Conservation (phyloP, 371 early-diverging fungal genomes). For the Lichtheimia corymbifera region DNA sequence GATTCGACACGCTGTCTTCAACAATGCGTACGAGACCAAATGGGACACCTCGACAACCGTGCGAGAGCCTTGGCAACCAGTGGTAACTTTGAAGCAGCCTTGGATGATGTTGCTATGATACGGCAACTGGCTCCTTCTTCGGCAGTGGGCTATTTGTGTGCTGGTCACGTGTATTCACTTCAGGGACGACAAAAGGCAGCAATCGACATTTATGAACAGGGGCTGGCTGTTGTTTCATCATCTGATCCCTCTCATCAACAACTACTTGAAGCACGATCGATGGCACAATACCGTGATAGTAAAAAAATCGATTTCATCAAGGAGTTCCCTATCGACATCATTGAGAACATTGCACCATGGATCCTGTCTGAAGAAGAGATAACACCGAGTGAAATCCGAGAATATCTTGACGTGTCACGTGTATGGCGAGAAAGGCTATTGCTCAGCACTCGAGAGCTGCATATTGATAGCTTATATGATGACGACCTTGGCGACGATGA, state of each 20-base stretch:
- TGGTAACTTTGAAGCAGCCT: neutral
- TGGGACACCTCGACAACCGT: neutral
- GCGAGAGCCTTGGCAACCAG: neutral
- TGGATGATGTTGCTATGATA: neutral
- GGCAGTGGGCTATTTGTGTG: neutral
- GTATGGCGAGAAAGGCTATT: too few relatives aligned
- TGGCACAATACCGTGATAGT: too few relatives aligned
- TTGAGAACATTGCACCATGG: too few relatives aligned
- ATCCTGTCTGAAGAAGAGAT: too few relatives aligned
- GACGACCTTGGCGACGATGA: too few relatives aligned
- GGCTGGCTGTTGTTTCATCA: neutral
- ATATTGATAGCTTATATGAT: too few relatives aligned
- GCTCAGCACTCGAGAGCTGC: too few relatives aligned
- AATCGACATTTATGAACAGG: neutral
- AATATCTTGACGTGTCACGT: too few relatives aligned
- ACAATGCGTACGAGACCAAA: too few relatives aligned
- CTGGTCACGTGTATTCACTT: neutral
- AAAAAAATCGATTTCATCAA: neutral
- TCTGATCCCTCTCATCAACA: neutral
- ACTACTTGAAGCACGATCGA: too few relatives aligned
- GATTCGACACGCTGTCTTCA: too few relatives aligned
- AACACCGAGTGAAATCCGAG: too few relatives aligned
- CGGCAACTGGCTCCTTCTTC: neutral
- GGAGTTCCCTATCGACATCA: neutral
- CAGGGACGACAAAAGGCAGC: neutral